These are phyloP conservation scores for Hysterangium stoloniferum DNA, from an alignment of 768 basidiomycete species.

Conservation along the genomic window DNA sequence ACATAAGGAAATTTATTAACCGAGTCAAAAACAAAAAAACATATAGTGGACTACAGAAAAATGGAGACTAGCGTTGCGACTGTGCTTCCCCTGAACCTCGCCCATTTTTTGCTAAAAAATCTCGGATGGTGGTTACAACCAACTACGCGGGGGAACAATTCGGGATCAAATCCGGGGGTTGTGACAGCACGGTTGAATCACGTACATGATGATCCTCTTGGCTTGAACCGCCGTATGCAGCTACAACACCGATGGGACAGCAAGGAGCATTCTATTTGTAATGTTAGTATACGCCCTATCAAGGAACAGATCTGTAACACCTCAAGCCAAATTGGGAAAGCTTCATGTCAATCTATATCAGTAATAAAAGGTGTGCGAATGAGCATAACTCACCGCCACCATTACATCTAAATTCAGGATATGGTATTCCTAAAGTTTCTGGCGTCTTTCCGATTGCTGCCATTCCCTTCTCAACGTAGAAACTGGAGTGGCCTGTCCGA, in stretches of 20 bases:
- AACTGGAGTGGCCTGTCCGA: conserved; percentile 77
- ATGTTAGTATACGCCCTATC: not conserved
- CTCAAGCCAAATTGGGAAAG: conserved; percentile 82
- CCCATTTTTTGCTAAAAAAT: conserved; percentile 5
- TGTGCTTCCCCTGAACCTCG: not conserved
- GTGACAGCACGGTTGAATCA: conserved; percentile 7
- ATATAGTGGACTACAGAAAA: too few relatives aligned
- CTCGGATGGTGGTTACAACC: conserved; percentile 6
- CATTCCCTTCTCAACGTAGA: conserved; percentile 83
- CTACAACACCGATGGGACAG: conserved; percentile 72
- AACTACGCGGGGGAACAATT: not conserved
- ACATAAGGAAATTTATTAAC: too few relatives aligned
- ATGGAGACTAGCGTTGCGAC: conserved; percentile 7
- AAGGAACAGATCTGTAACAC: conserved; percentile 27
- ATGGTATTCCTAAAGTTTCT: conserved; percentile 60
- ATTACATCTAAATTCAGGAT: conserved; percentile 50
- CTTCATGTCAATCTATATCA: conserved; percentile 28
- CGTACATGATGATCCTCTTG: conserved; percentile 72
- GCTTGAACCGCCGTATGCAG: conserved; percentile 76
- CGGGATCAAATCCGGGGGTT: not conserved
- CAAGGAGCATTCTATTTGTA: conserved; percentile 62
- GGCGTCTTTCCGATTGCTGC: conserved; percentile 74
- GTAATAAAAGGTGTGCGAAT: not conserved
- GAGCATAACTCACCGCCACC: conserved; percentile 60
- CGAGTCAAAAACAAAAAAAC: too few relatives aligned